Evolutionary conservation across 495 filamentous ascomycete genomes (phyloP).

Genomic region (Penicillium soppii): DNA sequence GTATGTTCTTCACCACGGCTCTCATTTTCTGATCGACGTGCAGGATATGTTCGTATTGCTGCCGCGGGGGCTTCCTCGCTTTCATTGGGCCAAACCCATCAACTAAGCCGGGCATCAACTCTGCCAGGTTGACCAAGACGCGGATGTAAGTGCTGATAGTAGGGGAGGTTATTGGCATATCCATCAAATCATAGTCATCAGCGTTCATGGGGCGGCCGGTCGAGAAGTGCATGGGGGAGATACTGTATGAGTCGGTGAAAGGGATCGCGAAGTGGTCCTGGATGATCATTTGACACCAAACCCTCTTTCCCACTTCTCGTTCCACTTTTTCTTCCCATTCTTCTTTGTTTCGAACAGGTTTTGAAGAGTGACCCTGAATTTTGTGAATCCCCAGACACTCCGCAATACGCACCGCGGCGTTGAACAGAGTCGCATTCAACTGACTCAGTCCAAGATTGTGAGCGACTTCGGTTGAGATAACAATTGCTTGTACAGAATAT

Average conservation of each 20-base stretch:
- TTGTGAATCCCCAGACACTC: constrained; percentile 36
- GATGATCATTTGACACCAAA: constrained; percentile 46
- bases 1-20: constrained; percentile 31
- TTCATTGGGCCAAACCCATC: constrained; percentile 39
- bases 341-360: constrained; percentile 22
- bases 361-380: constrained; percentile 21
- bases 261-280: constrained; percentile 52
- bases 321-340: constrained; percentile 27
- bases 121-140: constrained; percentile 38
- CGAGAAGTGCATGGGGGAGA: constrained; percentile 41
- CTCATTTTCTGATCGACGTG: constrained; percentile 43
- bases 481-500: constrained; percentile 44
- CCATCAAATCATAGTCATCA: constrained; percentile 36
- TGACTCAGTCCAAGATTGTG: constrained; percentile 48
- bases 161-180: constrained; percentile 31
- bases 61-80: constrained; percentile 23
- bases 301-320: constrained; percentile 40
- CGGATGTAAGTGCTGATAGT: constrained; percentile 40
- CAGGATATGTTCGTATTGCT: constrained; percentile 46
- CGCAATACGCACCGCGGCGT: constrained; percentile 40
- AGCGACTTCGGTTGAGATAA: constrained; percentile 43
- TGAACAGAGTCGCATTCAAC: constrained; percentile 38
- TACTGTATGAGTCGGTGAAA: constrained; percentile 46
- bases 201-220: constrained; percentile 40
- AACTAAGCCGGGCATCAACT: constrained; percentile 38